Conservation (phyloP, 257 asterid genomes). For the Leonotis leonurus region DNA sequence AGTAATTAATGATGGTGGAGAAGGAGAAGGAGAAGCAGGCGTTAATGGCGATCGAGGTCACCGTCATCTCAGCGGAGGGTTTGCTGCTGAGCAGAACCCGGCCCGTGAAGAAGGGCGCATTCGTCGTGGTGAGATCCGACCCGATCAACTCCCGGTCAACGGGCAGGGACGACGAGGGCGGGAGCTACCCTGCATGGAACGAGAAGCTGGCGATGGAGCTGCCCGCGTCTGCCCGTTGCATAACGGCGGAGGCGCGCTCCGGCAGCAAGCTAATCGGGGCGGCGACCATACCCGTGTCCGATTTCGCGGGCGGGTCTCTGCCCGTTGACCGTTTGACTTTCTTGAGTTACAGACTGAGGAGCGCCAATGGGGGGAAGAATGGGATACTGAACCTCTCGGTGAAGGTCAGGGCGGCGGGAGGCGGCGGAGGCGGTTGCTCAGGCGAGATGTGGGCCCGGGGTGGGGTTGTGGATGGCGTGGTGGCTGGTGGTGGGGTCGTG, state of each 20-base stretch:
- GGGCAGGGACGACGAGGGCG: conserved; percentile 37
- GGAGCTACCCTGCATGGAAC: conserved; percentile 56
- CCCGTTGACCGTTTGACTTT: conserved; percentile 56
- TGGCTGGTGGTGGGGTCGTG: too few relatives aligned
- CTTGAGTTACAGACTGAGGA: conserved; percentile 73
- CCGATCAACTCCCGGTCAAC: conserved; percentile 30
- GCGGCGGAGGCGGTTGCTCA: conserved; percentile 22
- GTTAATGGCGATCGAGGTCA: conserved; percentile 31
- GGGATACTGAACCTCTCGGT: conserved; percentile 74
- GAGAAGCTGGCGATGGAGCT: conserved; percentile 49
- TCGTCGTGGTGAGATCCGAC: conserved; percentile 29
- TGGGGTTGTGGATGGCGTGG: too few relatives aligned
- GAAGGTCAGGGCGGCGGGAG: conserved; percentile 23
- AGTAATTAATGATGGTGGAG: not conserved
- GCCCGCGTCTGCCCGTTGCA: conserved; percentile 38
- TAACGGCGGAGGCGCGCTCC: conserved; percentile 52
- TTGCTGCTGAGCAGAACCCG: conserved; percentile 14
- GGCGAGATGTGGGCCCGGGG: too few relatives aligned
- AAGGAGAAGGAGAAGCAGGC: not conserved
- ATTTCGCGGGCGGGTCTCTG: conserved; percentile 52
- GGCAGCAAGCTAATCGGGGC: conserved; percentile 38
- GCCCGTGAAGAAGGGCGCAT: conserved; percentile 27
- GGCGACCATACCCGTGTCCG: conserved; percentile 54
- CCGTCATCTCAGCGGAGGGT: conserved; percentile 38
- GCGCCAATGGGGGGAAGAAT: conserved; percentile 41